Percentiles rank a stretch among this genome's conserved stretches.
phyloP scores from a whole-genome alignment of 257 asterid species.

The Anisodus acutangulus region DNA sequence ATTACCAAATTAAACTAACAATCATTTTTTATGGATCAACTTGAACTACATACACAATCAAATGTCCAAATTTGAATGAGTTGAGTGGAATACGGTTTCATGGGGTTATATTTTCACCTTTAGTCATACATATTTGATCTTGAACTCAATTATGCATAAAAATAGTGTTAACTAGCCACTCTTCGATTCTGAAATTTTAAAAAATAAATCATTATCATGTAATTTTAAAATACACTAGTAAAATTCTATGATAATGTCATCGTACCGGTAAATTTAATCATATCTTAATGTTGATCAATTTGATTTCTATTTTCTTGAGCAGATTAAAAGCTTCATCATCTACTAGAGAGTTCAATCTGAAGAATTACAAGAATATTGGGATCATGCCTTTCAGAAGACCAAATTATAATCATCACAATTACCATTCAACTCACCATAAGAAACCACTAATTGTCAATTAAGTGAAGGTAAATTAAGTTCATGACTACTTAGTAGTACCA shows the following conservation, averaged over 20 bases:
- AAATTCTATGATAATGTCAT: neutral
- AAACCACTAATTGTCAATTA: neutral
- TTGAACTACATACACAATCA: neutral
- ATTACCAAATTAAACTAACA: neutral
- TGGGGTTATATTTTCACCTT: neutral
- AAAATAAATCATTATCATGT: neutral
- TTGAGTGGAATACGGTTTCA: neutral
- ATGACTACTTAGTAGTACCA: neutral
- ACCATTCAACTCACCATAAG: conserved; percentile 6
- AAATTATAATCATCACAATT: neutral
- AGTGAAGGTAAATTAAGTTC: conserved; percentile 17
- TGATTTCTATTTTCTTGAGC: neutral
- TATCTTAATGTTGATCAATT: neutral
- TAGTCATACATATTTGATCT: neutral
- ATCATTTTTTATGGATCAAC: too few species aligned
- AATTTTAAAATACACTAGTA: neutral
- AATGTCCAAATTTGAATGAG: neutral
- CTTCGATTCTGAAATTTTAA: neutral
- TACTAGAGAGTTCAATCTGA: neutral
- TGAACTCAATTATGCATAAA: neutral
- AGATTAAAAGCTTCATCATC: conserved; percentile 3
- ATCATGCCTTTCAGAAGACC: neutral
- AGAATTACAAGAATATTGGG: neutral
- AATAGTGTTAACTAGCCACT: neutral
- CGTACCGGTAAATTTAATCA: neutral